Conservation (phyloP, 495 filamentous ascomycete genomes). For the Talaromyces proteolyticus region DNA sequence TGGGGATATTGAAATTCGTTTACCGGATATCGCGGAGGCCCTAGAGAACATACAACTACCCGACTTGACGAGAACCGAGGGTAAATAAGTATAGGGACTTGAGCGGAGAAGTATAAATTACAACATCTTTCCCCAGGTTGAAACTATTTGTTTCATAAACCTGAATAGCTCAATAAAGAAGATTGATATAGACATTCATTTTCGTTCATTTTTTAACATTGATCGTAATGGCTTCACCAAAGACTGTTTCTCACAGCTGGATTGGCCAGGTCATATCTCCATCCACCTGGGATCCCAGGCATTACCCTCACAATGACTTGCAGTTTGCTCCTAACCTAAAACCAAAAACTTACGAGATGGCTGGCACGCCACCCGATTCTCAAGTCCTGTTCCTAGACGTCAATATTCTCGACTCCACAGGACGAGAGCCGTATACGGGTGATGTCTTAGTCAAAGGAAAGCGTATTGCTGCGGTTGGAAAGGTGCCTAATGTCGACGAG, state of each 20-base stretch:
- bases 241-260: background rate
- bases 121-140: too few species aligned
- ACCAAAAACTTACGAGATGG: slow-evolving; percentile 15
- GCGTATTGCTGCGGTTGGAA: slow-evolving; percentile 31
- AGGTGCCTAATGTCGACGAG: slow-evolving; percentile 24
- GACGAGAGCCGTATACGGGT: slow-evolving; percentile 36
- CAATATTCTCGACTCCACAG: slow-evolving; percentile 44
- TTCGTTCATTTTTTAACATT: background rate
- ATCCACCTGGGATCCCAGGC: background rate
- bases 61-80: too few species aligned
- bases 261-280: background rate
- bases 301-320: background rate
- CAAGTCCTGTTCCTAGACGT: slow-evolving; percentile 40
- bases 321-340: slow-evolving; percentile 11
- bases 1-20: background rate
- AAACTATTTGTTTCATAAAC: too few species aligned
- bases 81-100: too few species aligned
- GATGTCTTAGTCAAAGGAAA: slow-evolving; percentile 42
- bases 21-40: background rate
- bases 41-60: too few species aligned
- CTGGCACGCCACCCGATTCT: slow-evolving; percentile 27
- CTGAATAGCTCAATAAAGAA: too few species aligned
- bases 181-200: too few species aligned
- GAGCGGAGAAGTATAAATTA: too few species aligned
- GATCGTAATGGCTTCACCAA: background rate